Evolutionary conservation across 345 rosid genomes (phyloP), one percentile per base, ranked within the genome.

Genomic region (Rhodomyrtus tomentosa): DNA sequence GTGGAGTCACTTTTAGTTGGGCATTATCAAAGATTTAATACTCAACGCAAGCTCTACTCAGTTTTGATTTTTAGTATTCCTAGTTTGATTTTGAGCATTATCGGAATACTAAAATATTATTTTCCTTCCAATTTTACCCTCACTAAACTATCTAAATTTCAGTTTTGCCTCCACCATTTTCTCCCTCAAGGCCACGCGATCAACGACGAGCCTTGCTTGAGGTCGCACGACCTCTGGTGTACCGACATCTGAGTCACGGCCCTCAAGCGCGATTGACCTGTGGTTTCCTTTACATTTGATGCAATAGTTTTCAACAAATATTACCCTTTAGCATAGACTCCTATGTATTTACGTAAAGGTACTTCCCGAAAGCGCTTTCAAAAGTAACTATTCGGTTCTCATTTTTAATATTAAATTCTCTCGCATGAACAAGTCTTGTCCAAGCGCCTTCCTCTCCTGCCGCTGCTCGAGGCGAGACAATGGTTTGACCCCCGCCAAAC

Each of bases 241-340:
- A 5, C 5, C 5, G 5, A 42, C 6, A 7, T 7, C 45, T 42
- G 45, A 42, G 29, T 25, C 6, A 10, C 6, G 0, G 4, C 29
- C 6, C 10, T 56, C 7, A 12, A 25, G 7, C 3, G 0, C 12
- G 6, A 6, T n/a, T 25, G 3, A 56, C 15, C 6, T 0, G 2
- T 3, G 7, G 0, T 25, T 56, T 55, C 4, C 5, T 52, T 42
- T 42, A 42, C 6, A 42, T 42, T 27, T 20, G 9, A 58, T 58
- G 38, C 38, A 58, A 27, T 27, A 58, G 36, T 27, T 4, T 58
- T 58, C 10, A 1, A 2, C 5, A 58, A n/a, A 58, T 36, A n/a
- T n/a, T n/a, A n/a, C n/a, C 21, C 9, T 13, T 58, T 3, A 3
- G 5, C 38, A 18, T 58, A 58, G 27, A 58, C 27, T 58, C 21